Conservation (phyloP, 441 rosid species). For the Gossypium laxum region DNA sequence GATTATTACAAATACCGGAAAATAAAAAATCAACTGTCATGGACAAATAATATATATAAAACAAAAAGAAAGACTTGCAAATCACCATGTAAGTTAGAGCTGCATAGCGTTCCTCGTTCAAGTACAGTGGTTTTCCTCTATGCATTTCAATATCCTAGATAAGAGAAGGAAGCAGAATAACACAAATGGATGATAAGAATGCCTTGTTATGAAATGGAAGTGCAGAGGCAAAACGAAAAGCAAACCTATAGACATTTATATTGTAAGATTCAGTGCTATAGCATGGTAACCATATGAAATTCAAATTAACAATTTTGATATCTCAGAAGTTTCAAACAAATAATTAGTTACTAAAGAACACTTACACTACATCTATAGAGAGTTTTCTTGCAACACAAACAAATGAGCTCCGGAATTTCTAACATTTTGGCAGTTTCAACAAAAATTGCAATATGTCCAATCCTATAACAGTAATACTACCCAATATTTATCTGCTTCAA, state of each 20-base stretch:
- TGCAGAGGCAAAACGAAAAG: background rate
- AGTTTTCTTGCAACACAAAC: background rate
- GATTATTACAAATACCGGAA: background rate
- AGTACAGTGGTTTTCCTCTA: constrained; percentile 87
- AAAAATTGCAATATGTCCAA: background rate
- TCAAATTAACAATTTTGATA: background rate
- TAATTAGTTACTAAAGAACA: background rate
- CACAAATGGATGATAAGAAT: background rate
- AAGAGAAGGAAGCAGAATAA: background rate
- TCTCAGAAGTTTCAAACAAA: background rate
- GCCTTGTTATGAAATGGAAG: background rate
- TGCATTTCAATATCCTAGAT: constrained; percentile 63
- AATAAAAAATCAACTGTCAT: background rate
- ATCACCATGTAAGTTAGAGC: constrained; percentile 74
- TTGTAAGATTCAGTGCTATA: background rate
- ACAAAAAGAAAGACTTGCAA: constrained; percentile 11
- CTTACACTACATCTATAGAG: background rate
- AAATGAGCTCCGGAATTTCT: background rate
- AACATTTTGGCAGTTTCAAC: background rate
- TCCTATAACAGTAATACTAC: background rate
- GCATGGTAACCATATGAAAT: background rate
- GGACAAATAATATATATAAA: background rate
- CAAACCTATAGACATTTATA: background rate
- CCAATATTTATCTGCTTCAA: background rate
- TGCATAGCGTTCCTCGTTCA: constrained; percentile 95